Percentiles rank a stretch among this genome's conserved stretches.
These are phyloP conservation scores for Quercus bicolor DNA, from an alignment of 306 rosid genomes.

Conservation along the genomic window DNA sequence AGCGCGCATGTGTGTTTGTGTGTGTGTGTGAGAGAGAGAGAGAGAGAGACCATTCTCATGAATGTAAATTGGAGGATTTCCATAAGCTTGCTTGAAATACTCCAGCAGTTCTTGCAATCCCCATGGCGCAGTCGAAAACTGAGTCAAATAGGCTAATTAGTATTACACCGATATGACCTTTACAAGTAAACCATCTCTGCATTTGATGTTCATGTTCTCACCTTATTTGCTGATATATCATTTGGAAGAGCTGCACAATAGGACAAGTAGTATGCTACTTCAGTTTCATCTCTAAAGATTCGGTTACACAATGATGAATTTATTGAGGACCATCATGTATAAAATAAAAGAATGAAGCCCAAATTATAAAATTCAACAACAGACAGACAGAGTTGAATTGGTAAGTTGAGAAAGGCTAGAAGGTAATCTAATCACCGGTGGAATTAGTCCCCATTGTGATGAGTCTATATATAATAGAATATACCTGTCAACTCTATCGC, in stretches of 20 bases:
- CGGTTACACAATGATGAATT: background rate
- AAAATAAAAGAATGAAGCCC: background rate
- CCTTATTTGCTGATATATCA: conserved; percentile 12
- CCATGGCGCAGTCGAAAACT: conserved; percentile 31
- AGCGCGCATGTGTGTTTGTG: background rate
- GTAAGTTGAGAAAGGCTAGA: background rate
- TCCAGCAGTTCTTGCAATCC: conserved; percentile 30
- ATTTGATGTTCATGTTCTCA: conserved; percentile 3
- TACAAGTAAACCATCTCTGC: background rate
- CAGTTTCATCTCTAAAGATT: background rate
- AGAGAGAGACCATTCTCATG: conserved; percentile 46
- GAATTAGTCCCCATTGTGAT: background rate
- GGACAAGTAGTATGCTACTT: background rate
- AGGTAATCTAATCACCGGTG: background rate
- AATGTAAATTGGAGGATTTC: conserved; percentile 44
- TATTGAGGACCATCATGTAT: background rate
- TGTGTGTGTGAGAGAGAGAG: background rate
- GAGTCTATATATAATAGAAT: background rate
- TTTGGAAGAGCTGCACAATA: background rate
- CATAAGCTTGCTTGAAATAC: conserved; percentile 34
- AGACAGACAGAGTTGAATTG: background rate
- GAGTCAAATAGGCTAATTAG: conserved; percentile 1
- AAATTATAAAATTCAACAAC: background rate
- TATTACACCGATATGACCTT: background rate
- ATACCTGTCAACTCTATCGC: conserved; percentile 19